Evolutionary conservation across 345 rosid species (phyloP), one percentile per base, ranked within the genome.

Genomic region (Cardamine resedifolia): DNA sequence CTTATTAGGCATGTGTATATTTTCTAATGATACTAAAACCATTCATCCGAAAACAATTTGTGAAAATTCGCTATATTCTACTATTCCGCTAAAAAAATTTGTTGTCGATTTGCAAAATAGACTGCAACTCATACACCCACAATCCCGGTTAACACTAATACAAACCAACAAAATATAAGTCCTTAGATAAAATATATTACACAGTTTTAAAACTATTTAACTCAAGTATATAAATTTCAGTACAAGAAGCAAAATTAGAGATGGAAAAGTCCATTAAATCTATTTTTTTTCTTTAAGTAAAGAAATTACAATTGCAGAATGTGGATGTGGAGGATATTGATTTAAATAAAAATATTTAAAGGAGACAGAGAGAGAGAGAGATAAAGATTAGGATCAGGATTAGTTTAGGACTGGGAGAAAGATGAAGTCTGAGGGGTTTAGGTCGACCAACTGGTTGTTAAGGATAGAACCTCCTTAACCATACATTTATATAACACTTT

Each of bases 371-470:
- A 49, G 24, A n/a, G n/a, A n/a, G n/a, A n/a, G n/a, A 19, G 57
- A 61, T 2, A 16, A 60, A 71, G 50, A 38, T 39, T 58, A 41
- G 18, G 44, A 19, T 41, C 23, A 70, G 36, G 71, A 14, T 48
- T 57, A 66, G 68, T 50, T 60, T 31, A 62, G 57, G 78, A 58
- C 66, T 52, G 64, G 16, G 77, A 70, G 27, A 81, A 74, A 80
- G 81, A 81, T 85, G 86, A 82, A 78, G 80, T 7, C 33, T 26
- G 81, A 80, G 75, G 83, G 82, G 78, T 88, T 91, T 89, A 94
- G 97, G 96, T 91, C 93, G 78, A 90, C 99, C 97, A 85, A 88
- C 99, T 91, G 90, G 91, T 94, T 62, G 76, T 76, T 76, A 76
- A 69, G 4, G 75, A 63, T 76, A 55, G 66, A 76, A 76, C 57